phyloP scores from a whole-genome alignment of 208 protist species.

The Trypanosomatidae sp. region DNA sequence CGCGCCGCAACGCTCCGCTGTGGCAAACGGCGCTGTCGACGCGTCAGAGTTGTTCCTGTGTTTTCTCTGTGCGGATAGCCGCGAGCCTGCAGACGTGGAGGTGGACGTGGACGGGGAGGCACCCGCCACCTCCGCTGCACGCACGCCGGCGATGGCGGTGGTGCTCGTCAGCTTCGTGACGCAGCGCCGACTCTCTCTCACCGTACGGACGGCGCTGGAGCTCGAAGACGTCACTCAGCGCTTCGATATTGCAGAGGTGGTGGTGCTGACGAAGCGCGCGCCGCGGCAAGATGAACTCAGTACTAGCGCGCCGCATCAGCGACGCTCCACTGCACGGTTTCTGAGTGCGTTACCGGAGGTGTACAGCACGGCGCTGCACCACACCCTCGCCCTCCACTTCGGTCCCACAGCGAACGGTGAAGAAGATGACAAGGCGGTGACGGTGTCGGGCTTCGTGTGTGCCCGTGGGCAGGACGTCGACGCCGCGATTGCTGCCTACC shows the following conservation, averaged over 20 bases:
- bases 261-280: constrained; percentile 31
- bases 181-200: constrained; percentile 29
- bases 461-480: constrained; percentile 32
- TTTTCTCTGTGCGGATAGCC: too few species aligned
- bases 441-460: constrained; percentile 28
- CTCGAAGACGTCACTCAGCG: constrained; percentile 72
- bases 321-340: neutral
- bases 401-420: constrained; percentile 72
- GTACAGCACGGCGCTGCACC: constrained; percentile 40
- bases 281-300: neutral
- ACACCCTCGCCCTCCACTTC: constrained; percentile 60
- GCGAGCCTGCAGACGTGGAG: too few species aligned
- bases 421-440: constrained; percentile 65
- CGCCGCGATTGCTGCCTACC: constrained; percentile 39
- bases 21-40: neutral
- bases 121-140: neutral
- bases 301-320: neutral
- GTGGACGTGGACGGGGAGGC: too few species aligned
- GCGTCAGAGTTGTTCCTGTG: too few species aligned
- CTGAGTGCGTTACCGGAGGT: constrained; percentile 39
- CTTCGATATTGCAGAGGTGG: constrained; percentile 76
- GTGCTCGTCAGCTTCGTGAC: constrained; percentile 81
- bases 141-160: constrained; percentile 21
- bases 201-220: constrained; percentile 36
- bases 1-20: too few species aligned